Evolutionary conservation across 257 asterid genomes (phyloP).

Genomic region (Solanum paucissectum): DNA sequence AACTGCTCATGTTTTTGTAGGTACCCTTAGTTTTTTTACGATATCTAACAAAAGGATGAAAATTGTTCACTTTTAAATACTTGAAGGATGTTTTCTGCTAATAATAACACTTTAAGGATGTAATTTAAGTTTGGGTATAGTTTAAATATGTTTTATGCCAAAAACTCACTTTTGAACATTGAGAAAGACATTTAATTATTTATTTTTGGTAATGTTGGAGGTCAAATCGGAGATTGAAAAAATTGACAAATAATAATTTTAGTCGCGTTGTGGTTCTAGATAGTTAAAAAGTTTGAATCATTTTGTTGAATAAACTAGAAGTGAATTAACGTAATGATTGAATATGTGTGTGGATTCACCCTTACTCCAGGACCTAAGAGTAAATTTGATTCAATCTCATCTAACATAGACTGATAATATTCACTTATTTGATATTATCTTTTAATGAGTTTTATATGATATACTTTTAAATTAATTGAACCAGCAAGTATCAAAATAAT

Average conservation of each 20-base stretch:
- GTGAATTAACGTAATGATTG: background rate
- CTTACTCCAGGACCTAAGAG: background rate
- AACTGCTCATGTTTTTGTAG: no score
- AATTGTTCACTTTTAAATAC: no score
- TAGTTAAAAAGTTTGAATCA: background rate
- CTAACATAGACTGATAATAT: accelerated
- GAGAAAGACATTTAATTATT: no score
- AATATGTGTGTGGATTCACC: background rate
- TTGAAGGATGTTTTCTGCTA: no score
- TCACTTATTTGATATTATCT: accelerated
- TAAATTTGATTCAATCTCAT: background rate
- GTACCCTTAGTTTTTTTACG: no score
- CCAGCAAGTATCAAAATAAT: background rate
- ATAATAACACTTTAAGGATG: no score
- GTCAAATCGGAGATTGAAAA: background rate
- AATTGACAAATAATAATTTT: background rate
- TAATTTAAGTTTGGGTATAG: no score
- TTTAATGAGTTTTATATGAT: background rate
- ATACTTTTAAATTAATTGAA: background rate
- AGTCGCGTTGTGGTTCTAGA: accelerated
- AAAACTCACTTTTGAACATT: background rate
- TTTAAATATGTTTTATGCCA: no score
- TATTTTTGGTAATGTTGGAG: accelerated
- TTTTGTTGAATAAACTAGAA: background rate
- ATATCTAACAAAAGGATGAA: no score